These are phyloP conservation scores for Saccharomycopsis selenospora DNA, from an alignment of 805 yeast species.

Conservation along the genomic window DNA sequence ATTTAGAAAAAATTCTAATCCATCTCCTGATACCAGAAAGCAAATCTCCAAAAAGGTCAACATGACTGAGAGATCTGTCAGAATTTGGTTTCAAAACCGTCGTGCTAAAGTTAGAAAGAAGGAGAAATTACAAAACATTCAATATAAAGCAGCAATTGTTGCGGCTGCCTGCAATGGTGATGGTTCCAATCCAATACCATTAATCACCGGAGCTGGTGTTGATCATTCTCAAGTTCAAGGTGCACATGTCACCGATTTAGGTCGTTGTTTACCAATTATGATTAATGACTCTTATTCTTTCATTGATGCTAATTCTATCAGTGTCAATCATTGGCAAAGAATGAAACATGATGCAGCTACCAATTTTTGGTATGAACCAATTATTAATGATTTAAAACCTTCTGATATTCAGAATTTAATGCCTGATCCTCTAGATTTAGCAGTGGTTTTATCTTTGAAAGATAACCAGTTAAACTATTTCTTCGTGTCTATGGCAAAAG, in stretches of 20 bases:
- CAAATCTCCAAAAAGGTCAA: slow-evolving; percentile 64
- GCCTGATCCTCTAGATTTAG: slow-evolving; percentile 57
- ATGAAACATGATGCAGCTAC: slow-evolving; percentile 53
- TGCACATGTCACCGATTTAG: slow-evolving; percentile 20
- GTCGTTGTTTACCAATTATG: slow-evolving; percentile 40
- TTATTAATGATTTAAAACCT: slow-evolving; percentile 59
- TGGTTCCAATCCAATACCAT: slow-evolving; percentile 14
- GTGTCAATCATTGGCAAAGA: slow-evolving; percentile 79
- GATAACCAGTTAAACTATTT: slow-evolving; percentile 71
- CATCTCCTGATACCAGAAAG: slow-evolving; percentile 63
- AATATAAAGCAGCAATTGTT: slow-evolving; percentile 20
- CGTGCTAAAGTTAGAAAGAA: slow-evolving; percentile 70
- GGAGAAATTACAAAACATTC: slow-evolving; percentile 38
- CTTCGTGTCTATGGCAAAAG: slow-evolving; percentile 65
- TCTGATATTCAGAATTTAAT: slow-evolving; percentile 53
- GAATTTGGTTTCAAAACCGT: slow-evolving; percentile 90
- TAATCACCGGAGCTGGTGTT: slow-evolving; percentile 19
- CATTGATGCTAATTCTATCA: slow-evolving; percentile 58
- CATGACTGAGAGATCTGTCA: slow-evolving; percentile 80
- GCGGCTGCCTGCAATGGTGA: slow-evolving; percentile 23
- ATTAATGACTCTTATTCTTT: slow-evolving; percentile 62
- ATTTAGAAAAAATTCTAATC: slow-evolving; percentile 67
- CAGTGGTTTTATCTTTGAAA: slow-evolving; percentile 63
- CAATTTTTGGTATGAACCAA: slow-evolving; percentile 34
- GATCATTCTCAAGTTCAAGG: slow-evolving; percentile 12